A percentile compares a stretch with the other conserved stretches of the same genome.
Conservation (phyloP, 2,329 filamentous ascomycete species). For the Aotearoamyces nothofagi region DNA sequence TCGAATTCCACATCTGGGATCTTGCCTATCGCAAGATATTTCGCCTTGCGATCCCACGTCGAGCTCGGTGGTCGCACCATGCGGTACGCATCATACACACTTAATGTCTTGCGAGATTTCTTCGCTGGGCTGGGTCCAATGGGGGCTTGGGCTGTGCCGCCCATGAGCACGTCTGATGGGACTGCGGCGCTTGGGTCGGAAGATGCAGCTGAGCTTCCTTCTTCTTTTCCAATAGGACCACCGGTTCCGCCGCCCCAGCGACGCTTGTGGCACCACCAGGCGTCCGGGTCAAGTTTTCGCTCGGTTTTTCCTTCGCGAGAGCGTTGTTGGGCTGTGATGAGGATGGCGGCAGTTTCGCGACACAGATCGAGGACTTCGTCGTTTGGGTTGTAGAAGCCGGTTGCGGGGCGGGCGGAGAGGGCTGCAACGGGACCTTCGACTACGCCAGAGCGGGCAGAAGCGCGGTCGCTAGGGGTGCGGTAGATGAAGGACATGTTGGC, state of each 20-base stretch:
- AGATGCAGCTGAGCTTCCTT: constrained; percentile 14
- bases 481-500: constrained; percentile 45
- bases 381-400: constrained; percentile 32
- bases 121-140: constrained; percentile 8
- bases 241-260: constrained; percentile 49
- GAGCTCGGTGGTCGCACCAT: constrained; percentile 41
- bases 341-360: constrained; percentile 41
- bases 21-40: constrained; percentile 41
- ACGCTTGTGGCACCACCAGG: constrained; percentile 45
- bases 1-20: constrained; percentile 32
- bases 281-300: constrained; percentile 37
- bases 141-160: constrained; percentile 8
- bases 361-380: constrained; percentile 49
- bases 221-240: constrained; percentile 46
- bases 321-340: constrained; percentile 49
- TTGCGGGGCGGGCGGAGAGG: constrained; percentile 40
- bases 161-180: background rate
- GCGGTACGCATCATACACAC: constrained; percentile 49
- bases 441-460: constrained; percentile 40
- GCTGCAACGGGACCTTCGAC: constrained; percentile 47
- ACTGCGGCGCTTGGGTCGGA: constrained; percentile 2
- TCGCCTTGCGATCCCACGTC: constrained; percentile 44
- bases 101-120: constrained; percentile 22
- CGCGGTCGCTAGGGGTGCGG: constrained; percentile 42
- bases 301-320: constrained; percentile 40